Conservation (phyloP, 208 protist species). For the Novymonas esmeraldas region DNA sequence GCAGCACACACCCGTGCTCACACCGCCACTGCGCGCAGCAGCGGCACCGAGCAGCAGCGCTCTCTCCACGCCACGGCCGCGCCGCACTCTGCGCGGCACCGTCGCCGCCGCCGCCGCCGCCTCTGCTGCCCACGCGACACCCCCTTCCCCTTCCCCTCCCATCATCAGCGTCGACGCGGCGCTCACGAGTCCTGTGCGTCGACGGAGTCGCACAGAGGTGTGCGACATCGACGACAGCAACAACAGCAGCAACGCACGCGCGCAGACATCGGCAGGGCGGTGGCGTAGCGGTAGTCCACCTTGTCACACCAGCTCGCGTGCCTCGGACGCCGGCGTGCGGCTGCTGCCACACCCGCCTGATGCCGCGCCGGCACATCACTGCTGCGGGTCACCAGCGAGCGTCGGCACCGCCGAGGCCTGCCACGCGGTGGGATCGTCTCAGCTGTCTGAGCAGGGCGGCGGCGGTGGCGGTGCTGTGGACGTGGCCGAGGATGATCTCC, state of each 20-base stretch:
- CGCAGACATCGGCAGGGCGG: background rate
- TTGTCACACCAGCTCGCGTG: too few species aligned
- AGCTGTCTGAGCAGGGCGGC: too few species aligned
- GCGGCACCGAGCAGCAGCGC: background rate
- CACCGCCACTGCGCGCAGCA: background rate
- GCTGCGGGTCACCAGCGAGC: too few species aligned
- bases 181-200: background rate
- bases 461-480: too few species aligned
- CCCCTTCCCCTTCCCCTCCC: background rate
- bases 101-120: constrained; percentile 3
- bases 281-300: too few species aligned
- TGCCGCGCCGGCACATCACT: too few species aligned
- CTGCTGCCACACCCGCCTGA: too few species aligned
- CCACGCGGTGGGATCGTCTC: too few species aligned
- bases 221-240: background rate
- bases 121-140: too few species aligned
- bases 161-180: background rate
- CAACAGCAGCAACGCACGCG: background rate
- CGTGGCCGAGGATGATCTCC: background rate
- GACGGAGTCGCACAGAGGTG: background rate
- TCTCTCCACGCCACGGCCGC: constrained; percentile 18
- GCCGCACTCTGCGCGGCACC: constrained; percentile 18
- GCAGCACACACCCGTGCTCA: background rate
- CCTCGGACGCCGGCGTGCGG: too few species aligned
- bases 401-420: too few species aligned